These are phyloP conservation scores for Comarum palustre DNA, from an alignment of 306 rosid species.

Conservation along the genomic window DNA sequence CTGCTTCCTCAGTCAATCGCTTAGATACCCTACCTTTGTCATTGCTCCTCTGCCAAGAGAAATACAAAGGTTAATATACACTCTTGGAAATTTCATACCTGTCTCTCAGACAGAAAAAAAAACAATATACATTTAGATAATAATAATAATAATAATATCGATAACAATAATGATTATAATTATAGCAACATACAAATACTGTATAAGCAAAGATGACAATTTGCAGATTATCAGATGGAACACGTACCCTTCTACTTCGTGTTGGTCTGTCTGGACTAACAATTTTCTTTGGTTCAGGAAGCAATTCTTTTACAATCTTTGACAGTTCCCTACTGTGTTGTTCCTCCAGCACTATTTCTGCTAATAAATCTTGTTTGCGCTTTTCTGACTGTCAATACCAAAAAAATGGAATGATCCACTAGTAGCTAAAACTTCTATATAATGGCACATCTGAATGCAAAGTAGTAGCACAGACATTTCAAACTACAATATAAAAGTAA, in stretches of 20 bases:
- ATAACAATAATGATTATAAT: neutral
- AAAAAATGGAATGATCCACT: neutral
- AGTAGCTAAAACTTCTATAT: slow-evolving; percentile 10
- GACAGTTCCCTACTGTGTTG: slow-evolving; percentile 76
- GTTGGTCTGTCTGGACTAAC: slow-evolving; percentile 37
- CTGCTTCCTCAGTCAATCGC: slow-evolving; percentile 85
- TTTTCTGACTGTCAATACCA: slow-evolving; percentile 68
- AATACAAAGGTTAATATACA: neutral
- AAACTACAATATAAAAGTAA: neutral
- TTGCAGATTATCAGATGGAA: slow-evolving; percentile 21
- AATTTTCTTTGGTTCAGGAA: slow-evolving; percentile 50
- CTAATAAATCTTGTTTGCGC: slow-evolving; percentile 73
- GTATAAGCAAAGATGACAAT: slow-evolving; percentile 11
- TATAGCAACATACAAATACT: neutral
- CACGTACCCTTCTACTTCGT: slow-evolving; percentile 60
- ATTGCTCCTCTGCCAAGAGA: slow-evolving; percentile 61
- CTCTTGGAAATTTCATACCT: neutral
- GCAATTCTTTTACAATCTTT: slow-evolving; percentile 55
- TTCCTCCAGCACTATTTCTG: slow-evolving; percentile 72
- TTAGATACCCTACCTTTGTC: slow-evolving; percentile 70
- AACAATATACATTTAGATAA: neutral
- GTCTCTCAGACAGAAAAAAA: neutral
- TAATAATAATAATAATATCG: neutral
- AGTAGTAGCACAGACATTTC: neutral
- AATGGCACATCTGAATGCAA: neutral